Percentiles rank a stretch among this genome's conserved stretches.
These are phyloP conservation scores for Pseudocercospora eumusae DNA, from an alignment of 2,329 filamentous ascomycete species.

Conservation along the genomic window DNA sequence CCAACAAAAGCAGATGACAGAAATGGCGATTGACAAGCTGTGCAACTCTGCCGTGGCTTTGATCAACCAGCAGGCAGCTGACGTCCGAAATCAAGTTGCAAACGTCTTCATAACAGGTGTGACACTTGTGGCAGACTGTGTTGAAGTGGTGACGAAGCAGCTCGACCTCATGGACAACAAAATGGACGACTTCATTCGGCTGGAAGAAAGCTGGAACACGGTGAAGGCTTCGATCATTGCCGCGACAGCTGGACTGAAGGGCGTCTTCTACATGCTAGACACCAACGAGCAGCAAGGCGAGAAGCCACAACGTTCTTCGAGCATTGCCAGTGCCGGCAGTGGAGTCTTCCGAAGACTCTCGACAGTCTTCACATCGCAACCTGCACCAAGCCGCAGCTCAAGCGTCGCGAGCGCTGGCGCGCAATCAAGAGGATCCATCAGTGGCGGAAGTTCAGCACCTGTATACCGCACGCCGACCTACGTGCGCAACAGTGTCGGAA, in stretches of 20 bases:
- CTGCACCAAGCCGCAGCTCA: slow-evolving; percentile 24
- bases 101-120: slow-evolving; percentile 50
- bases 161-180: slow-evolving; percentile 45
- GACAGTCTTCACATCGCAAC: slow-evolving; percentile 34
- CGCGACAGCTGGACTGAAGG: slow-evolving; percentile 47
- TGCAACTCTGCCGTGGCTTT: slow-evolving; percentile 48
- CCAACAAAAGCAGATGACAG: slow-evolving; percentile 50
- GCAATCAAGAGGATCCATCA: slow-evolving; percentile 20
- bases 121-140: slow-evolving; percentile 49
- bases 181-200: slow-evolving; percentile 49
- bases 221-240: slow-evolving; percentile 47
- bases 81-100: slow-evolving; percentile 46
- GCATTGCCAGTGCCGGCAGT: slow-evolving; percentile 33
- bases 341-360: slow-evolving; percentile 40
- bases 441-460: slow-evolving; percentile 22
- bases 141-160: slow-evolving; percentile 46
- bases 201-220: slow-evolving; percentile 48
- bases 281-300: slow-evolving; percentile 22
- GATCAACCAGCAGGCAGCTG: slow-evolving; percentile 45
- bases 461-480: slow-evolving; percentile 40
- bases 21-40: slow-evolving; percentile 51
- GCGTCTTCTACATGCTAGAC: slow-evolving; percentile 51
- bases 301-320: slow-evolving; percentile 29
- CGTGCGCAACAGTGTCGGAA: slow-evolving; percentile 42
- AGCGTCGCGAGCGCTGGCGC: slow-evolving; percentile 31